Conservation (phyloP, 129 eudicot species). For the Mikania micrantha region DNA sequence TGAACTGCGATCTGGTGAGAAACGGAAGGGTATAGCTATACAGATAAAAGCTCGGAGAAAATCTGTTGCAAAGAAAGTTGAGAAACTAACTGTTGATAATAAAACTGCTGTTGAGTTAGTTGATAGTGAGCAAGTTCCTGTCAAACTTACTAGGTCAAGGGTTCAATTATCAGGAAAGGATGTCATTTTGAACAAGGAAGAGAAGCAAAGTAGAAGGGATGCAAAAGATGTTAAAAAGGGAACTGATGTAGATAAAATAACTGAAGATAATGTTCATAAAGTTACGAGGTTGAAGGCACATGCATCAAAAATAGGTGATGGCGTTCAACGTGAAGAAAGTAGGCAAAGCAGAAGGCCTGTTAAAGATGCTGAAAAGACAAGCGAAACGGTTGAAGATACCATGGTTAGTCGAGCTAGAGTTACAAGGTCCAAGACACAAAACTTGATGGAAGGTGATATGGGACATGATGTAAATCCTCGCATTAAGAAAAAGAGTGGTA, state of each 20-base stretch:
- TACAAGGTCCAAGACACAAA: conserved; percentile 39
- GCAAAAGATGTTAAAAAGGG: conserved; percentile 16
- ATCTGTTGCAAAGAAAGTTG: conserved; percentile 6
- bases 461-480: conserved; percentile 4
- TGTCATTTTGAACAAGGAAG: conserved; percentile 1
- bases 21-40: conserved; percentile 6
- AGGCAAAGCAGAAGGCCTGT: conserved; percentile 4
- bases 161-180: conserved; percentile 7
- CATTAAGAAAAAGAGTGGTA: conserved; percentile 26
- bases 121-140: conserved; percentile 15
- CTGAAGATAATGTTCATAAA: conserved; percentile 17
- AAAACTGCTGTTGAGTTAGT: not conserved
- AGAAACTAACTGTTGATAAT: conserved; percentile 21
- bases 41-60: conserved; percentile 7
- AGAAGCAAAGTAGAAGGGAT: conserved; percentile 15
- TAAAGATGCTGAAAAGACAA: conserved; percentile 11
- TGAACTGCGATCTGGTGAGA: conserved; percentile 18
- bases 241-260: conserved; percentile 6
- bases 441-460: conserved; percentile 5
- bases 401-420: conserved; percentile 27
- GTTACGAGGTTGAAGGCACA: conserved; percentile 19
- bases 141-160: conserved; percentile 28
- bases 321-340: conserved; percentile 3
- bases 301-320: conserved; percentile 1
- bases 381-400: conserved; percentile 11